These are phyloP conservation scores for Sisymbrium altissimum DNA, from an alignment of 345 rosid species.

Conservation along the genomic window DNA sequence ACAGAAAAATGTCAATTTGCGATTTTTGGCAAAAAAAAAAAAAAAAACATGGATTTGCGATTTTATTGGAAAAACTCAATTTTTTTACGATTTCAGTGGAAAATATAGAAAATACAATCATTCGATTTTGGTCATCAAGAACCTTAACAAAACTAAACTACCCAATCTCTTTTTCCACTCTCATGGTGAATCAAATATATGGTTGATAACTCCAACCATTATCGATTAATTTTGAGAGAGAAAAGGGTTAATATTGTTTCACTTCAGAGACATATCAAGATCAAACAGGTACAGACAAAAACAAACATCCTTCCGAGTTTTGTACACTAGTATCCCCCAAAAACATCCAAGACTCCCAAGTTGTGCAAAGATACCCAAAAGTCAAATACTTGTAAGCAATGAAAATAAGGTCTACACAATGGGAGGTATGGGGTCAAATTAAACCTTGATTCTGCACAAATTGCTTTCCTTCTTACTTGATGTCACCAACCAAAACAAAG, in stretches of 20 bases:
- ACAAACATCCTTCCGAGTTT: slow-evolving; percentile 23
- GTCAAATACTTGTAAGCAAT: background rate
- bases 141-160: too few relatives aligned
- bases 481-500: slow-evolving; percentile 5
- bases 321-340: background rate
- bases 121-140: too few relatives aligned
- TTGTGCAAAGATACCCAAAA: background rate
- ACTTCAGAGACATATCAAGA: background rate
- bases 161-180: too few relatives aligned
- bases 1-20: too few relatives aligned
- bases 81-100: too few relatives aligned
- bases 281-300: background rate
- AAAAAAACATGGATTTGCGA: too few relatives aligned
- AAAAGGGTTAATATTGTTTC: background rate
- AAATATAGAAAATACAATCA: too few relatives aligned
- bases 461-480: slow-evolving; percentile 17
- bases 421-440: slow-evolving; percentile 5
- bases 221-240: too few relatives aligned
- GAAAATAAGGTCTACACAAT: background rate
- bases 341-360: background rate
- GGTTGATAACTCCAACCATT: too few relatives aligned
- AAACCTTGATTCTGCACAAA: slow-evolving; percentile 17
- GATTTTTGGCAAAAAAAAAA: too few relatives aligned
- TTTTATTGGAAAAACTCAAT: too few relatives aligned
- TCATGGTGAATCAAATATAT: too few relatives aligned